A percentile compares a stretch with the other conserved stretches of the same genome.
Evolutionary conservation across 83 land plant species (phyloP).

Genomic region (Thuja plicata): DNA sequence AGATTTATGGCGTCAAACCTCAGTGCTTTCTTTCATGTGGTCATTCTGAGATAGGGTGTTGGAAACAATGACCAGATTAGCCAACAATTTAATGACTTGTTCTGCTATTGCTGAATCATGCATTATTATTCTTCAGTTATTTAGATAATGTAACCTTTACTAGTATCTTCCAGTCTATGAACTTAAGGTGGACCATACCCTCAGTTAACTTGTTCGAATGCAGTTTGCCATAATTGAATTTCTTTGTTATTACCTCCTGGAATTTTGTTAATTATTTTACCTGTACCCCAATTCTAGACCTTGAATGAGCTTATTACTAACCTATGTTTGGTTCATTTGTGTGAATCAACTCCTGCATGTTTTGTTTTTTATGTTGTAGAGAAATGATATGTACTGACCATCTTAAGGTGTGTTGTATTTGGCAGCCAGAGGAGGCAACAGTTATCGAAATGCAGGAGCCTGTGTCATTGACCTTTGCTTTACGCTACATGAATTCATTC

Average conservation of each 20-base stretch:
- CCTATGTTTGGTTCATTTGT: background rate
- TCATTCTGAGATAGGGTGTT: background rate
- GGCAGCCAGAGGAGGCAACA: conserved; percentile 92
- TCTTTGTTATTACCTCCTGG: background rate
- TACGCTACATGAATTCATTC: conserved; percentile 96
- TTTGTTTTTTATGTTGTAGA: background rate
- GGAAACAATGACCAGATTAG: background rate
- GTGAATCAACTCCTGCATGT: background rate
- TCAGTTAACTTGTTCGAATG: background rate
- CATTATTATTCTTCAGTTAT: background rate
- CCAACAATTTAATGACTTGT: background rate
- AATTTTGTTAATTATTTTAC: background rate
- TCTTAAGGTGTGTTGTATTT: background rate
- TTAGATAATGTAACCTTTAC: background rate
- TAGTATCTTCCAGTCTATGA: background rate
- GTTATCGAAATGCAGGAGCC: conserved; percentile 93
- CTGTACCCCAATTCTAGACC: too few relatives aligned
- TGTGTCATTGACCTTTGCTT: conserved; percentile 92
- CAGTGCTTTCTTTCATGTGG: background rate
- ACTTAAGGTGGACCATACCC: background rate
- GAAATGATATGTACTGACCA: background rate
- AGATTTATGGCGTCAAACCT: background rate
- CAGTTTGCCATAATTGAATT: background rate
- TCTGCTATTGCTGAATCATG: background rate
- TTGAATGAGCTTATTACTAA: background rate